Evolutionary conservation across 108 stramenopile genomes (phyloP), one percentile per base, ranked within the genome.

Genomic region (Fistulifera pelliculosa): DNA sequence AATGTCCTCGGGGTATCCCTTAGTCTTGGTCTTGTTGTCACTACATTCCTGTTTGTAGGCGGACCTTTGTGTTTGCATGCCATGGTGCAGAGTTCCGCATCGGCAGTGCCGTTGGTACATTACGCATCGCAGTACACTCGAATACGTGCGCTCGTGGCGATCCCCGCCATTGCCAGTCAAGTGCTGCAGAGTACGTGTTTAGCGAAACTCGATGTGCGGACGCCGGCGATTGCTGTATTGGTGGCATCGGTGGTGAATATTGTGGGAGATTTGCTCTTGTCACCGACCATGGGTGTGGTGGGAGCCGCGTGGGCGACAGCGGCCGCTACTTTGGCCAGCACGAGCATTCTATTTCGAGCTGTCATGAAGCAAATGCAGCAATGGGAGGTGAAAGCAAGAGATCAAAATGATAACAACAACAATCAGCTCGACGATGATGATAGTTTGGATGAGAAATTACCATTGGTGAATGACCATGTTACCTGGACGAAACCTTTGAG

Each of bases 281-380:
- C 80, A 18, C 70, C 74, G 18, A 44, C 65, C 43, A 73, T 60
- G 69, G 85, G 85, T 1, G 60, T 85, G 41, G 48, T 65, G 50
- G 85, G 88, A 2, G 83, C 87, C 31, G 85, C 85, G 12, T 47
- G 81, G 22, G 83, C 89, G 38, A 85, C 83, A 2, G 82, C 81
- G 15, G 19, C 70, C 49, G 81, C 87, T 12, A 74, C 69, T 27
- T 25, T 80, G 0, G 41, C 73, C 19, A 47, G 69, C 0, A 73
- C 73, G 62, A 22, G 62, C 1, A 62, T 93, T 27, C 61, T 93
- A 38, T 40, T 83, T 0, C 28, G 66, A 45, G 62, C 66, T 40
- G 75, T 80, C 1, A 62, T 69, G 41, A 69, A 59, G 47, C 68
- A 52, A 56, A 66, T 70, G 44, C 40, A 59, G 3, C 23, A 61